Evolutionary conservation across 352 stramenopile species (phyloP).

Genomic region (Pythium periplocum): DNA sequence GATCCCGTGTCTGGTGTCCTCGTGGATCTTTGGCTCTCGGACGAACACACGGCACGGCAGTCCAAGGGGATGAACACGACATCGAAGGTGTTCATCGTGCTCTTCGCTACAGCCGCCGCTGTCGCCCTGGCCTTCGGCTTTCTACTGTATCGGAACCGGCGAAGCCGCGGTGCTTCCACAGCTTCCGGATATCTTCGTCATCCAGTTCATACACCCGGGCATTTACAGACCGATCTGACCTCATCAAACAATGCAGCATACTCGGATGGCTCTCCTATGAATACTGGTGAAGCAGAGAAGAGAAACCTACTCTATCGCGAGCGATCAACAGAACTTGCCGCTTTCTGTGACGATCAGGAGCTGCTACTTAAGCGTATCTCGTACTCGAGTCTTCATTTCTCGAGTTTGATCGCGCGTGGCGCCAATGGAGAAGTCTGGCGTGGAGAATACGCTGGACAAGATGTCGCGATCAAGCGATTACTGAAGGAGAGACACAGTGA

Average conservation of each 20-base stretch:
- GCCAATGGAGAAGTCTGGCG: conserved; percentile 22
- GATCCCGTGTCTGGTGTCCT: conserved; percentile 5
- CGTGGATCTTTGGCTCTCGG: conserved; percentile 16
- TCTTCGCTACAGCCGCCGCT: conserved; percentile 5
- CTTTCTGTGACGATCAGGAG: conserved; percentile 18
- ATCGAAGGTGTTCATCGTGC: conserved; percentile 5
- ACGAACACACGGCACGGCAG: conserved; percentile 4
- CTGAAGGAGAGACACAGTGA: conserved; percentile 13
- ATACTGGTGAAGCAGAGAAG: conserved; percentile 9
- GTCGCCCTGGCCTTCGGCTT: neutral
- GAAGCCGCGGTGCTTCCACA: neutral
- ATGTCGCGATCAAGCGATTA: conserved; percentile 27
- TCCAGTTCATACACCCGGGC: no score
- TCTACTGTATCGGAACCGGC: conserved; percentile 5
- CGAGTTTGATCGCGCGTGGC: conserved; percentile 9
- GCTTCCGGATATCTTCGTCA: neutral
- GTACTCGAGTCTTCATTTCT: conserved; percentile 16
- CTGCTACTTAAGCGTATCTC: conserved; percentile 17
- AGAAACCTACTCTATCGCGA: conserved; percentile 14
- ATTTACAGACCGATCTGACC: no score
- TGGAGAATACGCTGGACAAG: conserved; percentile 16
- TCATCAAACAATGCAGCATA: neutral
- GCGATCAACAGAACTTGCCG: conserved; percentile 12
- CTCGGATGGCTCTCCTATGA: conserved; percentile 3
- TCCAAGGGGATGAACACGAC: neutral